Conservation (phyloP, 306 rosid species). For the Pueraria montana region DNA sequence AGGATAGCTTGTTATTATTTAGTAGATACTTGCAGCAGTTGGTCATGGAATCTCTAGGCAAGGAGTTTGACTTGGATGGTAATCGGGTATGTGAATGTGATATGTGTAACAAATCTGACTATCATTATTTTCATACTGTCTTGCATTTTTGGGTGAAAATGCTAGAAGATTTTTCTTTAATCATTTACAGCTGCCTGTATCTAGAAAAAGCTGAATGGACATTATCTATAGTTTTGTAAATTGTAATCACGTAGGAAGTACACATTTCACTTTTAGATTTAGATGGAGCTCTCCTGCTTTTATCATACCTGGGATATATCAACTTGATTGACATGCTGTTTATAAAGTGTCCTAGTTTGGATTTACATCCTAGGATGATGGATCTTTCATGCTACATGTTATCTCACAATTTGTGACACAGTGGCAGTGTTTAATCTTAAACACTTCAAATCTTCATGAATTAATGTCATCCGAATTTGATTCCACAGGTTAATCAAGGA, state of each 20-base stretch:
- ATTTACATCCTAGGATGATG: background rate
- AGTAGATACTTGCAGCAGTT: conserved; percentile 97
- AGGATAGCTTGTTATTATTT: conserved; percentile 89
- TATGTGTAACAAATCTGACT: conserved; percentile 6
- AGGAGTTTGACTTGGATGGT: conserved; percentile 98
- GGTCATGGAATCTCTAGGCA: conserved; percentile 99
- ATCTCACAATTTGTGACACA: background rate
- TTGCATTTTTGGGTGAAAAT: conserved; percentile 25
- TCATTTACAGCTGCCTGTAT: conserved; percentile 24
- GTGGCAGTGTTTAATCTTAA: conserved; percentile 25
- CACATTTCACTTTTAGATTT: background rate
- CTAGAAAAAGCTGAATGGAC: background rate
- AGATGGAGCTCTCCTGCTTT: conserved; percentile 9
- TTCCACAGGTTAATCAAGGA: conserved; percentile 81
- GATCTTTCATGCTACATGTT: conserved; percentile 21
- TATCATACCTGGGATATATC: background rate
- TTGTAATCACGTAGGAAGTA: conserved; percentile 4
- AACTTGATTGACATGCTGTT: conserved; percentile 25
- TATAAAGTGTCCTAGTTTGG: conserved; percentile 19
- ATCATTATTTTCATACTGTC: conserved; percentile 3
- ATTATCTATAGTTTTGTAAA: conserved; percentile 10
- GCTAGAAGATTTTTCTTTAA: conserved; percentile 24
- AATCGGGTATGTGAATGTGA: conserved; percentile 72
- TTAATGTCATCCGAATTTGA: conserved; percentile 15
- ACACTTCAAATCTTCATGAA: conserved; percentile 9